These are phyloP conservation scores for Ustilago loliicola DNA, from an alignment of 1,284 basidiomycete species.

Conservation along the genomic window DNA sequence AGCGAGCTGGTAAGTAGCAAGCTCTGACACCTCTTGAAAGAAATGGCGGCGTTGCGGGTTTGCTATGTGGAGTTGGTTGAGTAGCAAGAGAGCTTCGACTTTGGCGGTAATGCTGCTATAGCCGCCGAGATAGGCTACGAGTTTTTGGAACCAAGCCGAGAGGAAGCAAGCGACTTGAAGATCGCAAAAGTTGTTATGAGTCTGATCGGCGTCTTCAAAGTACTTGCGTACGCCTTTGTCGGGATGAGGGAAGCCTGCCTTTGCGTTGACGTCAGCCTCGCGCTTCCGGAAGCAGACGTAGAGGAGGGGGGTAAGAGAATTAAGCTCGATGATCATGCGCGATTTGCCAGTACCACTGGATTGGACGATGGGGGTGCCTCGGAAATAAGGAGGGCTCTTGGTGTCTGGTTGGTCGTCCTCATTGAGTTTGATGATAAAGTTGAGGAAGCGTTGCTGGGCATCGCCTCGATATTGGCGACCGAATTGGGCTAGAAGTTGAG, in stretches of 20 bases:
- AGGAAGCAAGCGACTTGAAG: conserved; percentile 9
- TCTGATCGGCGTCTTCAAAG: neutral
- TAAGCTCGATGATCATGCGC: conserved; percentile 12
- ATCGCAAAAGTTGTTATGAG: neutral
- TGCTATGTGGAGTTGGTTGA: neutral
- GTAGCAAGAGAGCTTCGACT: neutral
- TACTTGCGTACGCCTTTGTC: conserved; percentile 2
- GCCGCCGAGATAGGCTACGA: neutral
- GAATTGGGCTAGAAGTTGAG: neutral
- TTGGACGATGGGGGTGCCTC: conserved; percentile 22
- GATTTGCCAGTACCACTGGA: conserved; percentile 21
- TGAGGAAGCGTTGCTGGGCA: conserved; percentile 3
- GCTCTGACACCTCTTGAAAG: conserved; percentile 1
- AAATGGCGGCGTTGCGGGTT: neutral
- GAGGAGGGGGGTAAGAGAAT: neutral
- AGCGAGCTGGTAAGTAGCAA: neutral
- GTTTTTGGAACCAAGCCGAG: conserved; percentile 8
- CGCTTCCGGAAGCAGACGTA: too few relatives aligned
- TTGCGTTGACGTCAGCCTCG: too few relatives aligned
- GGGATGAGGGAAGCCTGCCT: too few relatives aligned
- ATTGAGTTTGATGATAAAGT: neutral
- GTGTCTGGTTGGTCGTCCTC: too few relatives aligned
- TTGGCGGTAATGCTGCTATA: neutral
- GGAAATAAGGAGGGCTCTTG: neutral
- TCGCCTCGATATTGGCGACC: neutral